A percentile compares a stretch with the other conserved stretches of the same genome.
Evolutionary conservation across 495 filamentous ascomycete genomes (phyloP).

Genomic region (Xylaria intraflava): DNA sequence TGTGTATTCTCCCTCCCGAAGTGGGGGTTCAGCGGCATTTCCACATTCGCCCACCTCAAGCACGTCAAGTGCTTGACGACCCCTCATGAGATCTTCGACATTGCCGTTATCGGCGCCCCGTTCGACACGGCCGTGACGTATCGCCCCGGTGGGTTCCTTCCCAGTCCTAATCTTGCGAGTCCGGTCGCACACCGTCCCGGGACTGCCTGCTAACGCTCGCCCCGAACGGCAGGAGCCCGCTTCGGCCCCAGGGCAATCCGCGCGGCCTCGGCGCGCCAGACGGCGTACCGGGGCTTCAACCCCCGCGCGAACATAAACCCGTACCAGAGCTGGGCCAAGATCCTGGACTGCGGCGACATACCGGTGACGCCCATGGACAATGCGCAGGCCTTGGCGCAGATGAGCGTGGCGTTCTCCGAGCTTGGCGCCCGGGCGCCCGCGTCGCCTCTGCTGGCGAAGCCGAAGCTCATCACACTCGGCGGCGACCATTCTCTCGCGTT

Average conservation of each 20-base stretch:
- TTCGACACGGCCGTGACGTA: conserved; percentile 82
- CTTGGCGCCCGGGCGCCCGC: conserved; percentile 31
- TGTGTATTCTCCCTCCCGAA: conserved; percentile 22
- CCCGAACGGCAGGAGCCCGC: conserved; percentile 51
- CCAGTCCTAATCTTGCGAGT: not conserved
- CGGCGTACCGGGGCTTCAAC: conserved; percentile 68
- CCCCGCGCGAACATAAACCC: conserved; percentile 71
- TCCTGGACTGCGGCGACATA: conserved; percentile 79
- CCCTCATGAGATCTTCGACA: conserved; percentile 62
- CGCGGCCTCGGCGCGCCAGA: conserved; percentile 67
- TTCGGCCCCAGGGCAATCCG: conserved; percentile 81
- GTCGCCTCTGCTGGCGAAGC: conserved; percentile 30
- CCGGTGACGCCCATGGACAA: conserved; percentile 78
- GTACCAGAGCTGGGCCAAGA: conserved; percentile 62
- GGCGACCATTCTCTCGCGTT: conserved; percentile 78
- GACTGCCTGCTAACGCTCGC: not conserved
- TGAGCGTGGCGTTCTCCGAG: conserved; percentile 63
- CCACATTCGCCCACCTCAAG: conserved; percentile 71
- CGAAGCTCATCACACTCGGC: conserved; percentile 71
- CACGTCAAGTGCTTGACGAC: conserved; percentile 67
- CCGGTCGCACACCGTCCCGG: not conserved
- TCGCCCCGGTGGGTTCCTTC: conserved; percentile 59
- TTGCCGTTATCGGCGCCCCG: conserved; percentile 73
- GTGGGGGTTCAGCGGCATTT: conserved; percentile 74
- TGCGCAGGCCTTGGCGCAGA: conserved; percentile 64